These are phyloP conservation scores for Trichoderma brevicompactum DNA, from an alignment of 2,329 filamentous ascomycete species.

Conservation along the genomic window DNA sequence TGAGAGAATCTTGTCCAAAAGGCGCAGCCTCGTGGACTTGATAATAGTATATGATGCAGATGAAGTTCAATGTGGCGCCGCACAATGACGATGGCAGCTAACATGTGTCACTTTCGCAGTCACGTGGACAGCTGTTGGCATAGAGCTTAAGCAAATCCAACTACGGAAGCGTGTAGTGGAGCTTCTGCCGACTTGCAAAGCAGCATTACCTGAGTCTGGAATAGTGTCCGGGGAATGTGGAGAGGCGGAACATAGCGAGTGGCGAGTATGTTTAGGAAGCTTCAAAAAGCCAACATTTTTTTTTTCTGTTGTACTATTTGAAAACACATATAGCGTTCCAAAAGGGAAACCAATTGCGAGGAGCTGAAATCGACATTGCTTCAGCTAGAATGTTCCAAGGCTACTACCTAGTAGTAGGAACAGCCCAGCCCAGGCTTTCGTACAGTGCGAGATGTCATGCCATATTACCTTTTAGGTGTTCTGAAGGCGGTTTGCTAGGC, in stretches of 20 bases:
- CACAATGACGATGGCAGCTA: conserved; percentile 9
- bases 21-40: conserved; percentile 10
- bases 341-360: not conserved
- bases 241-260: not conserved
- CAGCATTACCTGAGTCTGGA: not conserved
- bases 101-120: conserved; percentile 28
- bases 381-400: not conserved
- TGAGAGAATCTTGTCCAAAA: not conserved
- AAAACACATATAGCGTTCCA: not conserved
- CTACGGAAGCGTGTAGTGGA: not conserved
- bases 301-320: too few species aligned
- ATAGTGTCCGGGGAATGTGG: conserved; percentile 1
- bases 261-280: too few species aligned
- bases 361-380: not conserved
- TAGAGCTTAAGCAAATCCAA: not conserved
- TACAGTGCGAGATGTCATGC: not conserved
- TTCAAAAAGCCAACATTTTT: too few species aligned
- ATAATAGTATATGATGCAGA: not conserved
- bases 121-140: conserved; percentile 19
- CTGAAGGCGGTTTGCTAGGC: conserved; percentile 3
- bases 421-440: not conserved
- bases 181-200: not conserved
- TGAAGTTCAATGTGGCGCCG: conserved; percentile 7
- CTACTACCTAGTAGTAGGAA: not conserved
- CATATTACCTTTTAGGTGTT: conserved; percentile 1